phyloP scores from a whole-genome alignment of 495 filamentous ascomycete genomes.

The Lindgomyces ingoldianus region DNA sequence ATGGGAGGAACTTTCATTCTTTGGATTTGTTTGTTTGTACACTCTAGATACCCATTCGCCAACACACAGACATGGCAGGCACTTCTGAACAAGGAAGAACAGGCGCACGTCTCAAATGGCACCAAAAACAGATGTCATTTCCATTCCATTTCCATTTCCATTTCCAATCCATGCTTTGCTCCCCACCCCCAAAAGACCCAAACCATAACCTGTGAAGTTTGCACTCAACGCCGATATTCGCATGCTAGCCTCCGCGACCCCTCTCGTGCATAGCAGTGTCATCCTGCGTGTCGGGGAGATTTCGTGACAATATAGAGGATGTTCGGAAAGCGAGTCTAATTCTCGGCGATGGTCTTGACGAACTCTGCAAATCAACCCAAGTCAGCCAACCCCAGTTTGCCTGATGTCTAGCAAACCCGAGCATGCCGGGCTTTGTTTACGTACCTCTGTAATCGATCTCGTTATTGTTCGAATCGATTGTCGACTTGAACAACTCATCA shows the following conservation, averaged over 20 bases:
- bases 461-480: slow-evolving; percentile 87
- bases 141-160: background rate
- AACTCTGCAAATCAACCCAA: slow-evolving; percentile 18
- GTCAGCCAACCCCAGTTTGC: background rate
- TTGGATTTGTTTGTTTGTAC: background rate
- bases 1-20: too few relatives aligned
- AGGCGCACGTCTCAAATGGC: slow-evolving; percentile 15
- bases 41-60: slow-evolving; percentile 14
- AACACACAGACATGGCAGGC: too few relatives aligned
- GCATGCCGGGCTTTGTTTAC: background rate
- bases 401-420: too few relatives aligned
- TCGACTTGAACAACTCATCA: slow-evolving; percentile 89
- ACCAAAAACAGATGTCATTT: slow-evolving; percentile 19
- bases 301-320: background rate
- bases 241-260: background rate
- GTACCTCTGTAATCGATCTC: slow-evolving; percentile 95
- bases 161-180: background rate
- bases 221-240: background rate
- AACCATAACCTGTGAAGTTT: background rate
- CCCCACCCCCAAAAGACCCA: background rate
- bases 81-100: too few relatives aligned
- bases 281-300: background rate
- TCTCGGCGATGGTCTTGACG: slow-evolving; percentile 33
- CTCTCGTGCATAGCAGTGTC: background rate
- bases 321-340: slow-evolving; percentile 8